A percentile compares a stretch with the other conserved stretches of the same genome.
Conservation (phyloP, 306 rosid species). For the Calophaca sinica region DNA sequence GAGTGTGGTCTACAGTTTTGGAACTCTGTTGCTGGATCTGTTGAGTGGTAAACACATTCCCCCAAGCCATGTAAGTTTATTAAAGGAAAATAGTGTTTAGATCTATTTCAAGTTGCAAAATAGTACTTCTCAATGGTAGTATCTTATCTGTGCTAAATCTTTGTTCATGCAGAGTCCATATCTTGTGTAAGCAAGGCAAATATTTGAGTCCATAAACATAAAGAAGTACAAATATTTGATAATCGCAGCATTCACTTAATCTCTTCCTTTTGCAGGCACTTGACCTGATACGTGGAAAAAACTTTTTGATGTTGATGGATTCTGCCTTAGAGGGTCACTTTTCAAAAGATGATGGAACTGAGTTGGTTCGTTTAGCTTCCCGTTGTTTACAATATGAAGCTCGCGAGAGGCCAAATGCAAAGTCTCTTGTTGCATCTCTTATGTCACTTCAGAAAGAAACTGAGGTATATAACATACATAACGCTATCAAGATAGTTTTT, state of each 20-base stretch:
- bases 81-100: no score
- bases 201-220: no score
- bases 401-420: constrained; percentile 96
- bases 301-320: constrained; percentile 94
- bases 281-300: constrained; percentile 91
- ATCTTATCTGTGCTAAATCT: not conserved
- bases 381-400: constrained; percentile 96
- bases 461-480: constrained; percentile 59
- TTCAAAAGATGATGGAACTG: constrained; percentile 97
- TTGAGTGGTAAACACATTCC: constrained; percentile 96
- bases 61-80: constrained; percentile 82
- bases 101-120: no score
- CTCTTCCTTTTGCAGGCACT: constrained; percentile 75
- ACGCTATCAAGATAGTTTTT: no score
- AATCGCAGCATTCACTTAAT: not conserved
- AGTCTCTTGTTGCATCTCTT: constrained; percentile 84
- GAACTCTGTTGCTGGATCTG: constrained; percentile 90
- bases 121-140: not conserved
- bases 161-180: not conserved
- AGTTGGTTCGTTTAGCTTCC: constrained; percentile 88
- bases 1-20: constrained; percentile 93
- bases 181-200: no score
- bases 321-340: constrained; percentile 94
- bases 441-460: constrained; percentile 86
- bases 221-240: not conserved